These are phyloP conservation scores for Triticum monococcum DNA, from an alignment of 176 grass and related monocot species.

Conservation along the genomic window DNA sequence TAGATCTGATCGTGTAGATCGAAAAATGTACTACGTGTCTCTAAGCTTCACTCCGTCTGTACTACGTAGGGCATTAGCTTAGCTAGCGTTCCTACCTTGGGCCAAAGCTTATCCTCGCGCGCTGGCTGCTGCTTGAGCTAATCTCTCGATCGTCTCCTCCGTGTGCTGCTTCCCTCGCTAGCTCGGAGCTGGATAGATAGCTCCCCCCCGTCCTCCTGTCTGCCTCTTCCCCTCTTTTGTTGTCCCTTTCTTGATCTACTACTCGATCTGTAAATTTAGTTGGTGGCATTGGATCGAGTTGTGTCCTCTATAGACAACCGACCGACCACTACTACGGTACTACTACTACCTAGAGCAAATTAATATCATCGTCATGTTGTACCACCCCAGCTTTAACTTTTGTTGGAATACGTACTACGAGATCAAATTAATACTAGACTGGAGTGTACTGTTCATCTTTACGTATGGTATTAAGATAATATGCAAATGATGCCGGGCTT, in stretches of 20 bases:
- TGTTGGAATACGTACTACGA: conserved; percentile 24
- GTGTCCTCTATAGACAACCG: conserved; percentile 80
- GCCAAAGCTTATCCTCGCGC: conserved; percentile 48
- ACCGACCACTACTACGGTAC: conserved; percentile 71
- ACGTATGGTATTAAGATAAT: neutral
- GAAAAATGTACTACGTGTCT: conserved; percentile 36
- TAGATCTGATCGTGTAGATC: conserved; percentile 26
- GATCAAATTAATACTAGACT: conserved; percentile 3
- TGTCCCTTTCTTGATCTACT: neutral
- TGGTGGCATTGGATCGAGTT: conserved; percentile 78
- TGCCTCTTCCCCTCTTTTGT: neutral
- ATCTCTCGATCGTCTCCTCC: conserved; percentile 4
- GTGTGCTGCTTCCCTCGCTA: neutral
- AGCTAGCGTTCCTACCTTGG: conserved; percentile 23
- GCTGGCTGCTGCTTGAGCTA: conserved; percentile 26
- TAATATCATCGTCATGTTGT: conserved; percentile 27
- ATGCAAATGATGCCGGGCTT: neutral
- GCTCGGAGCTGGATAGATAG: neutral
- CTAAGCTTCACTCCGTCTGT: conserved; percentile 20
- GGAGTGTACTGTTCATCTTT: neutral
- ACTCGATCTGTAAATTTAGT: conserved; percentile 56
- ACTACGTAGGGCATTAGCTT: conserved; percentile 41
- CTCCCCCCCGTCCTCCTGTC: neutral
- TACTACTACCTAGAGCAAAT: conserved; percentile 44
- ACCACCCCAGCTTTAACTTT: conserved; percentile 43